Base-by-base conservation (phyloP, 495 filamentous ascomycete genomes). In the Trichoderma gamsii region DNA sequence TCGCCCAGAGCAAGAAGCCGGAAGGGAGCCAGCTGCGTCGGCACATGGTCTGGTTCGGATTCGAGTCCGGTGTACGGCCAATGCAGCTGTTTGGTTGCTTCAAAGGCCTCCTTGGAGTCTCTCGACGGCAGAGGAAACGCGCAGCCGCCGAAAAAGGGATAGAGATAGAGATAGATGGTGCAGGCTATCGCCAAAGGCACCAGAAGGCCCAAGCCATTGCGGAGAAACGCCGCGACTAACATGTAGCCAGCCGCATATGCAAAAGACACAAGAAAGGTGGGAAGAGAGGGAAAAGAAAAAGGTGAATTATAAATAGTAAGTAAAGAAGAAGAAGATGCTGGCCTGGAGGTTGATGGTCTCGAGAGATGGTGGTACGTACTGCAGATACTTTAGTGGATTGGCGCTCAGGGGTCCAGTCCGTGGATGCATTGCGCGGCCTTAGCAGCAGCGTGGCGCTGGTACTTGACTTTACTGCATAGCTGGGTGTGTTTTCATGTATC, bases 1-100 rank as follows among this genome's bases (percentile, higher is more conserved):
- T 99, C 95, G 68, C 89, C 95, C 59, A 99, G 87, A 15, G 92
- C 87, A 29, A 99, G 89, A 4, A 99, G 87, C 38, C 95, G 84
- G 77, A 99, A 97, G 4, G 90, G 90, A 16, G 87, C 92, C 70
- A 76, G 68, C 71, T 77, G 72, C 73, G 72, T 79, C 73, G 73
- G 74, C 25, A 46, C 13, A 32, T 32, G n/a, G 66, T 27, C 72
- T 68, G 72, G 76, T 64, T 75, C 69, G 68, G 56, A 70, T 15
- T 27, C 67, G 23, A 56, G 23, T 8, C 65, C 29, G 18, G 65
- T 6, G 32, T 56, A 66, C 35, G 73, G 67, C 69, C 83, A 71
- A 69, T 88, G 84, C 71, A 82, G 78, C 65, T 77, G 77, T 63
- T 82, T 67, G 4, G 85, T 87, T 66, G 81, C 81, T 67, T 80